phyloP scores from a whole-genome alignment of 2,329 filamentous ascomycete species.

The Teratosphaeria gauchensis region DNA sequence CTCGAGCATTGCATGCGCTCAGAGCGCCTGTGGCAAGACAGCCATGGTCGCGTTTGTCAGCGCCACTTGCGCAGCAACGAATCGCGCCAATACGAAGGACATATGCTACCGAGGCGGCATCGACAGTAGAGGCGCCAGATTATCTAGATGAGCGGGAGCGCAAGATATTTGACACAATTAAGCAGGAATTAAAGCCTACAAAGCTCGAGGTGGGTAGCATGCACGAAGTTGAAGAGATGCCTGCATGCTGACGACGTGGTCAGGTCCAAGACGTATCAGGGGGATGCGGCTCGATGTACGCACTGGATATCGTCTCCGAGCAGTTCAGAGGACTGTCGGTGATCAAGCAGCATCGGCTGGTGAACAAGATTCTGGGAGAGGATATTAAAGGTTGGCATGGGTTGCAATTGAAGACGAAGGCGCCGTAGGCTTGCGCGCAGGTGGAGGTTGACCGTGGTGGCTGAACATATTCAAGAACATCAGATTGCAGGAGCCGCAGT shows the following conservation, averaged over 20 bases:
- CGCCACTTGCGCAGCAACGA: background rate
- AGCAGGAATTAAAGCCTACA: constrained; percentile 31
- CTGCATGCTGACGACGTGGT: background rate
- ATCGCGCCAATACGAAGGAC: background rate
- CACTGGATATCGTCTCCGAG: constrained; percentile 64
- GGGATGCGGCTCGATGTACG: constrained; percentile 82
- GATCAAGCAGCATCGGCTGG: constrained; percentile 74
- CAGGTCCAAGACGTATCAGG: constrained; percentile 72
- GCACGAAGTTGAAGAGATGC: background rate
- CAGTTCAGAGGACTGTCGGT: constrained; percentile 61
- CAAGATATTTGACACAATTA: constrained; percentile 39
- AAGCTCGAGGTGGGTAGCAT: constrained; percentile 34
- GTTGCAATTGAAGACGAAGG: constrained; percentile 66
- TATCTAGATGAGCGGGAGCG: constrained; percentile 38
- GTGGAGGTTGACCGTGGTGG: background rate
- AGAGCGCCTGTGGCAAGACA: background rate
- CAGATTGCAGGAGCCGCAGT: too few relatives aligned
- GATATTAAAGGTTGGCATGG: constrained; percentile 76
- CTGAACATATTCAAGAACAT: too few relatives aligned
- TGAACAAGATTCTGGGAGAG: constrained; percentile 64
- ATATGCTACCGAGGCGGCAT: background rate
- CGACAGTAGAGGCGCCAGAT: constrained; percentile 31
- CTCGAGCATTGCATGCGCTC: background rate
- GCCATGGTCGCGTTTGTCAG: background rate
- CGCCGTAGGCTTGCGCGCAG: constrained; percentile 11